Base-by-base conservation (phyloP, 2,329 filamentous ascomycete genomes). In the Fusarium mexicanum region DNA sequence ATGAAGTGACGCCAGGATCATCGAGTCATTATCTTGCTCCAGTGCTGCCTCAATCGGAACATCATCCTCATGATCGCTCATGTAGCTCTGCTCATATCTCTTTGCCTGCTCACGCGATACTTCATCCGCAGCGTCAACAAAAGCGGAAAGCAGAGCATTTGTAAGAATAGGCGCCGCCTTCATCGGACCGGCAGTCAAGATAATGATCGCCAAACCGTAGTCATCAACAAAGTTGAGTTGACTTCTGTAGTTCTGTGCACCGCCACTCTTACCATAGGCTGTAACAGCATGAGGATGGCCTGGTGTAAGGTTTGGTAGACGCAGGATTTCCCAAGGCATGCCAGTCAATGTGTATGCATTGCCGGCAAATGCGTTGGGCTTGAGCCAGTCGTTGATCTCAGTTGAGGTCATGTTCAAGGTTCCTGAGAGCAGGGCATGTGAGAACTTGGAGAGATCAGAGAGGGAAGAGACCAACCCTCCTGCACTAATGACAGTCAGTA, bases 271-370 rank as follows among this genome's bases (percentile, higher is more conserved):
- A 3, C 75, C 79, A 40, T 80, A 81, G 5, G 83, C 68, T 20
- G 82, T 77, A 8, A 84, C 69, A 2, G 77, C 62, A 29, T 83
- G 82, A 0, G 79, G 77, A 46, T 83, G 72, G 0, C 74, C 40
- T 1, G 78, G 75, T 0, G 77, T 78, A 1, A 83, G 53, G 31
- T 77, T 70, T 2, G 74, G 22, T 0, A 78, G 73, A 3, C 79
- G 81, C 4, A 79, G 75, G 20, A 84, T 83, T 51, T 84, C 82
- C 83, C 82, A 84, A 0, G 83, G 81, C 73, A 80, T 78, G 7
- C 83, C 83, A 6, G 82, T 81, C 29, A 82, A 76, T 18, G 75
- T 77, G 33, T 76, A 71, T 0, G 73, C 69, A 6, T 79, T 79
- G 5, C 81, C 81, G 3, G 79, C 79, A 37, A 80, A 78, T 0